These are phyloP conservation scores for Saksenaea vasiformis DNA, from an alignment of 371 early-diverging fungal genomes.

Conservation along the genomic window DNA sequence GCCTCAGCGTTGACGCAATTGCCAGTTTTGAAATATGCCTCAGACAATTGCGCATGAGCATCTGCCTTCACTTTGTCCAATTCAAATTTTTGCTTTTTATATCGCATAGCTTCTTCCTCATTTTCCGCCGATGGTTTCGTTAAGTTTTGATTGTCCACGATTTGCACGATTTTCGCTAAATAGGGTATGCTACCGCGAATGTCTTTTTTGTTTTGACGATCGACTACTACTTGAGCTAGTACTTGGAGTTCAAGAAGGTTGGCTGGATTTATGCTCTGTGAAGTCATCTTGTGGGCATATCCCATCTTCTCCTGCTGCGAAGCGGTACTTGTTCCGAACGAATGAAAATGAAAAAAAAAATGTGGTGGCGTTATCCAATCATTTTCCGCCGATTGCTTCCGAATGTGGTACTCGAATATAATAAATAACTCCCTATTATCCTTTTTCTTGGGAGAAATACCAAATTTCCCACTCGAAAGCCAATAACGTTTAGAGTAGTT, in stretches of 20 bases:
- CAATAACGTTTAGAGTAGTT: no score
- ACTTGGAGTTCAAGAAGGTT: conserved; percentile 36
- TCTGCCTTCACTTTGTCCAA: conserved; percentile 29
- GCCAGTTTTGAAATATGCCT: conserved; percentile 32
- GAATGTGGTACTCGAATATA: no score
- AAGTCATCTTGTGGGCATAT: conserved; percentile 4
- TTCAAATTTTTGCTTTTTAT: conserved; percentile 17
- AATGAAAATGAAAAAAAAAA: no score
- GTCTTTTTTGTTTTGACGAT: conserved; percentile 23
- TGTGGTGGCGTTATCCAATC: no score
- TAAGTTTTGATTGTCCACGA: conserved; percentile 36
- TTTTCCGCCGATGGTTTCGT: background rate
- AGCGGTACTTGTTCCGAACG: no score
- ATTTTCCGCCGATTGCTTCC: no score
- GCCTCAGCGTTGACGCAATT: conserved; percentile 32
- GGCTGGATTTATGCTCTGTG: conserved; percentile 20
- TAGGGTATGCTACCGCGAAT: conserved; percentile 40
- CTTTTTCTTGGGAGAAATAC: no score
- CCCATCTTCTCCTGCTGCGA: background rate
- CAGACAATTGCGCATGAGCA: conserved; percentile 35
- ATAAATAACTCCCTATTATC: no score
- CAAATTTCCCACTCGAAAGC: no score
- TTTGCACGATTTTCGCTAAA: conserved; percentile 45
- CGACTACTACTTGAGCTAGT: conserved; percentile 20
- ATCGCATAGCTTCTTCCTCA: background rate